Conservation (phyloP, 805 yeast genomes). For the Candida gorgasii region DNA sequence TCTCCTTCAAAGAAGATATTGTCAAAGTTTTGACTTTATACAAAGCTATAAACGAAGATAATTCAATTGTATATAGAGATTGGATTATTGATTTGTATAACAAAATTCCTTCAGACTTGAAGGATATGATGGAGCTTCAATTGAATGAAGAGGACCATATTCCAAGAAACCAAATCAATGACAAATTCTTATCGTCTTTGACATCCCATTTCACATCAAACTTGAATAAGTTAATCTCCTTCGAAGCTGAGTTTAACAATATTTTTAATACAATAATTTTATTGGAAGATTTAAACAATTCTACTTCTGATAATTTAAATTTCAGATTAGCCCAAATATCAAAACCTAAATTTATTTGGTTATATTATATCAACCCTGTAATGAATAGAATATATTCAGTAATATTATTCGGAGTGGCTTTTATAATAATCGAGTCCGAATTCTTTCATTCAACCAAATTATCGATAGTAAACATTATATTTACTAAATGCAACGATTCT, state of each 20-base stretch:
- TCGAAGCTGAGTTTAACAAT: slow-evolving; percentile 56
- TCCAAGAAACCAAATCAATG: slow-evolving; percentile 35
- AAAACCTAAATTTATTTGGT: slow-evolving; percentile 38
- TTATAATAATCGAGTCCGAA: slow-evolving; percentile 70
- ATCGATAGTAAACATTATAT: slow-evolving; percentile 58
- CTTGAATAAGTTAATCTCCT: slow-evolving; percentile 52
- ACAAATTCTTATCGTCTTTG: slow-evolving; percentile 49
- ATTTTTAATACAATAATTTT: slow-evolving; percentile 49
- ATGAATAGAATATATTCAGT: slow-evolving; percentile 45
- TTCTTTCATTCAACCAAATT: slow-evolving; percentile 66
- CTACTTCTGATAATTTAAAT: slow-evolving; percentile 18
- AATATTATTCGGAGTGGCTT: slow-evolving; percentile 44
- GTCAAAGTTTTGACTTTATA: slow-evolving; percentile 56
- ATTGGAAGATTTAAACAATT: slow-evolving; percentile 59
- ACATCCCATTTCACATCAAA: slow-evolving; percentile 54
- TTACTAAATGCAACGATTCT: slow-evolving; percentile 30
- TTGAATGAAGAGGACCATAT: slow-evolving; percentile 23
- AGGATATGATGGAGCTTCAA: slow-evolving; percentile 33
- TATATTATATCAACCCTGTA: slow-evolving; percentile 48
- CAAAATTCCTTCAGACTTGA: slow-evolving; percentile 42
- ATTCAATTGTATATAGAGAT: slow-evolving; percentile 44
- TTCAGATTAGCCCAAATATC: slow-evolving; percentile 23
- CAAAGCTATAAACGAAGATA: slow-evolving; percentile 38
- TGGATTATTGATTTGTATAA: slow-evolving; percentile 63
- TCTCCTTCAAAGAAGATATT: slow-evolving; percentile 62